Percentiles rank a stretch among this genome's conserved stretches.
phyloP scores from a whole-genome alignment of 139 green algal genomes.

The Chlorella sp. region DNA sequence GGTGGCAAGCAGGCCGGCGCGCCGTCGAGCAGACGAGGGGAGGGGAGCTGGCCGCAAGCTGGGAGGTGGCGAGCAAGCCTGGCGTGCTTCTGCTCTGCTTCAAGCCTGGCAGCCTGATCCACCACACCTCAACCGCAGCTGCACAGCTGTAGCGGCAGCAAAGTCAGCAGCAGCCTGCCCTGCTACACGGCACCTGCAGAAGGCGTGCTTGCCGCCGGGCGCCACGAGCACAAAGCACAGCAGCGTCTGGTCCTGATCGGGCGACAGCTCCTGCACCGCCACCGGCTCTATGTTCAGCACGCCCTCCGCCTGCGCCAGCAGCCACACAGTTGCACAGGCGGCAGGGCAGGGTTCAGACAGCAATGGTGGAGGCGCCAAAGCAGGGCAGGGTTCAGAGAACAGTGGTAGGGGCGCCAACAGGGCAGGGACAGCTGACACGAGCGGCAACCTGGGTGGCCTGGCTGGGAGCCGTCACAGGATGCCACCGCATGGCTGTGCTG shows the following conservation, averaged over 20 bases:
- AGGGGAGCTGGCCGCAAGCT: too few relatives aligned
- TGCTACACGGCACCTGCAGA: slow-evolving; percentile 63
- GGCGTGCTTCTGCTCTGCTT: too few relatives aligned
- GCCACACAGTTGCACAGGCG: neutral
- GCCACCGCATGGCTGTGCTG: neutral
- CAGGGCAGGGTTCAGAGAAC: neutral
- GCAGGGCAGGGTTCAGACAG: neutral
- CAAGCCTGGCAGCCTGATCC: too few relatives aligned
- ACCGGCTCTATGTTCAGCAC: slow-evolving; percentile 51
- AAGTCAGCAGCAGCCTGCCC: neutral
- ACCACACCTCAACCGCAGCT: neutral
- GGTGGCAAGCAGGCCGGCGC: too few relatives aligned
- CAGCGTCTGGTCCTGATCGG: slow-evolving; percentile 72
- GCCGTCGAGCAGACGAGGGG: neutral
- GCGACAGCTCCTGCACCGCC: neutral
- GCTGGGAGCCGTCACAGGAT: too few relatives aligned
- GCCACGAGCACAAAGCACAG: slow-evolving; percentile 94
- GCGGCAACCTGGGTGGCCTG: too few relatives aligned
- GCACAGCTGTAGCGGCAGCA: neutral
- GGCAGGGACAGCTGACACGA: neutral
- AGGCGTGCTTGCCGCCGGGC: slow-evolving; percentile 64
- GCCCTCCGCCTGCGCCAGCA: slow-evolving; percentile 54
- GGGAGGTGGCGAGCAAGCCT: too few relatives aligned
- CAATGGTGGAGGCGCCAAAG: neutral
- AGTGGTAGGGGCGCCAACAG: neutral